phyloP scores from a whole-genome alignment of 2,329 filamentous ascomycete species.

The Chrysoporthe deuterocubensis region DNA sequence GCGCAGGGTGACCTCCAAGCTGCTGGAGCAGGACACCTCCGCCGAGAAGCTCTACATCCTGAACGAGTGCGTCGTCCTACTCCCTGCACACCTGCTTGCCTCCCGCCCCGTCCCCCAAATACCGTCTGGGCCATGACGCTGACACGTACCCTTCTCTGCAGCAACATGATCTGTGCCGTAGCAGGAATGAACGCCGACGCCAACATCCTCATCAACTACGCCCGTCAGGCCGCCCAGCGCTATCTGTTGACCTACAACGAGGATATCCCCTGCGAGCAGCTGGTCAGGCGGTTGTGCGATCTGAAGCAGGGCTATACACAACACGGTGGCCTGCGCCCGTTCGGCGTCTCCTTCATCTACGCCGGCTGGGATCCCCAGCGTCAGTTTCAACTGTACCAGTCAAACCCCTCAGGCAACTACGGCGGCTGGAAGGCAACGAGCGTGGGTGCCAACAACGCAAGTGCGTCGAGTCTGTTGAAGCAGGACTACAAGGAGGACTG shows the following conservation, averaged over 20 bases:
- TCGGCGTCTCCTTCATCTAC: constrained; percentile 99
- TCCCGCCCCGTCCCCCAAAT: neutral
- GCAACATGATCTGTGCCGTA: constrained; percentile 99
- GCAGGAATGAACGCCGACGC: constrained; percentile 99
- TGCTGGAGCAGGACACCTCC: constrained; percentile 98
- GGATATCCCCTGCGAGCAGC: constrained; percentile 99
- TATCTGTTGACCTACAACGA: constrained; percentile 99
- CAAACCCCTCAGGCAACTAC: constrained; percentile 98
- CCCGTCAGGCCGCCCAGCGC: constrained; percentile 92
- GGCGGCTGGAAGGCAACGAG: constrained; percentile 99
- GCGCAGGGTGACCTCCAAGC: constrained; percentile 98
- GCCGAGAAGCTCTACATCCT: constrained; percentile 99
- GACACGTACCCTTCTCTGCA: constrained; percentile 42
- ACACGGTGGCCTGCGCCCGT: constrained; percentile 95
- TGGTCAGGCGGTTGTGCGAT: constrained; percentile 94
- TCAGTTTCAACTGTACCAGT: constrained; percentile 98
- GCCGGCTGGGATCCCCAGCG: constrained; percentile 95
- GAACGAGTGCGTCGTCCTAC: constrained; percentile 74
- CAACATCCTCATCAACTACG: constrained; percentile 99
- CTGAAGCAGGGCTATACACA: constrained; percentile 99
- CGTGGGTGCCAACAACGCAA: constrained; percentile 97
- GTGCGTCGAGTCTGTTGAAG: constrained; percentile 94
- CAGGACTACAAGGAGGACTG: constrained; percentile 99
- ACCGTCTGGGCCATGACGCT: constrained; percentile 18
- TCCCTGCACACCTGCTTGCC: neutral